Percentiles rank a stretch among this genome's conserved stretches.
These are phyloP conservation scores for Tuber umbilicatum DNA, from an alignment of 495 filamentous ascomycete genomes.

Conservation along the genomic window DNA sequence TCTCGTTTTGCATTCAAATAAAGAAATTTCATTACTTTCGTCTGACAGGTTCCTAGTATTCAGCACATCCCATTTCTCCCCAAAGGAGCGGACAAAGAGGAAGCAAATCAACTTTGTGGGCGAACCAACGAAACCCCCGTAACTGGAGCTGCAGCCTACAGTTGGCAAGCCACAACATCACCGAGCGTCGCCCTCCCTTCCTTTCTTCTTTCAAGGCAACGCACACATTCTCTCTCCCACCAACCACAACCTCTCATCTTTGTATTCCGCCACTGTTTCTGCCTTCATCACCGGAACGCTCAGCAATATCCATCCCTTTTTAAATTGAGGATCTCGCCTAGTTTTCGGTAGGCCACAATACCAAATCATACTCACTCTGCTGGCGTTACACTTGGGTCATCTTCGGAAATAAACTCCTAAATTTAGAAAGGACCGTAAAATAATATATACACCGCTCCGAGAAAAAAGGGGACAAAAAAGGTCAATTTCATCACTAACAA, in stretches of 20 bases:
- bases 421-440: background rate
- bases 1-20: background rate
- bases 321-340: background rate
- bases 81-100: background rate
- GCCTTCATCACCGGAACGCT: background rate
- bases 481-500: background rate
- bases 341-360: background rate
- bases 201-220: background rate
- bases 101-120: background rate
- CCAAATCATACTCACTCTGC: background rate
- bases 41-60: background rate
- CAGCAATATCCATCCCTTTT: background rate
- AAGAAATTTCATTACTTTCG: background rate
- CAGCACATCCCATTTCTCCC: background rate
- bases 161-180: conserved; percentile 4
- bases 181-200: background rate
- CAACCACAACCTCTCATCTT: background rate
- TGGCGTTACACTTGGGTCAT: background rate
- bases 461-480: background rate
- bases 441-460: background rate
- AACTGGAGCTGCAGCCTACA: background rate
- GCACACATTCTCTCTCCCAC: background rate
- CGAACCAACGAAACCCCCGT: background rate
- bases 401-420: background rate
- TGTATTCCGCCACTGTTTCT: background rate